Evolutionary conservation across 176 grass and related monocot genomes (phyloP).

Genomic region (Chloris gayana): DNA sequence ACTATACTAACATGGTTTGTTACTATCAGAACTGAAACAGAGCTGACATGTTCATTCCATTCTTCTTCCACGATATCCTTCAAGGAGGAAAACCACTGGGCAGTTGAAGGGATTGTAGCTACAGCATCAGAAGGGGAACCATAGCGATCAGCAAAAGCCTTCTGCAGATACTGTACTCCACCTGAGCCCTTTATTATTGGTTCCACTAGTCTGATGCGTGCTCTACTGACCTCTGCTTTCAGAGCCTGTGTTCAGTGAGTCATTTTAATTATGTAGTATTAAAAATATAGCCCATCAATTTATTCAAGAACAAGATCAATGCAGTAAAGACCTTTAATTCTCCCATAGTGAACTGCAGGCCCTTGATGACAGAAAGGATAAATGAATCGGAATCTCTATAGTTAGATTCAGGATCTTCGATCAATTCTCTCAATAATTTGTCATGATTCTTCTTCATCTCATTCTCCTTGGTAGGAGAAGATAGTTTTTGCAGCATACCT

Average conservation of each 20-base stretch:
- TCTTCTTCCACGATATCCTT: slow-evolving; percentile 64
- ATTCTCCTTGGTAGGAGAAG: slow-evolving; percentile 68
- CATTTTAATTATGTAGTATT: background rate
- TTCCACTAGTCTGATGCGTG: slow-evolving; percentile 70
- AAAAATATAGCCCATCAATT: slow-evolving; percentile 13
- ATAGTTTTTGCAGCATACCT: slow-evolving; percentile 58
- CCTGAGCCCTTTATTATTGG: slow-evolving; percentile 81
- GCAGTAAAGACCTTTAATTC: slow-evolving; percentile 69
- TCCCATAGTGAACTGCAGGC: slow-evolving; percentile 80
- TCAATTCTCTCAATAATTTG: slow-evolving; percentile 72
- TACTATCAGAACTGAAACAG: slow-evolving; percentile 46
- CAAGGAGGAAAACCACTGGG: slow-evolving; percentile 61
- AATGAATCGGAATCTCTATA: slow-evolving; percentile 53
- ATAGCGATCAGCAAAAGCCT: slow-evolving; percentile 77
- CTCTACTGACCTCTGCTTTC: slow-evolving; percentile 73
- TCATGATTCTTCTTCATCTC: slow-evolving; percentile 68
- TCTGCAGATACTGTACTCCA: slow-evolving; percentile 87
- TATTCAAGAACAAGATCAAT: slow-evolving; percentile 37
- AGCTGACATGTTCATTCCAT: slow-evolving; percentile 72
- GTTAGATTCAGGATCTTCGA: slow-evolving; percentile 49
- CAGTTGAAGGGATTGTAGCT: slow-evolving; percentile 60
- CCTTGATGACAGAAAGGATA: slow-evolving; percentile 68
- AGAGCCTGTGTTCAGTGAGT: slow-evolving; percentile 55
- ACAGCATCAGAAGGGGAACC: slow-evolving; percentile 50
- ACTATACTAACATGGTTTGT: slow-evolving; percentile 60